phyloP scores from a whole-genome alignment of 2,329 filamentous ascomycete genomes.

The Trichophyton equinum region DNA sequence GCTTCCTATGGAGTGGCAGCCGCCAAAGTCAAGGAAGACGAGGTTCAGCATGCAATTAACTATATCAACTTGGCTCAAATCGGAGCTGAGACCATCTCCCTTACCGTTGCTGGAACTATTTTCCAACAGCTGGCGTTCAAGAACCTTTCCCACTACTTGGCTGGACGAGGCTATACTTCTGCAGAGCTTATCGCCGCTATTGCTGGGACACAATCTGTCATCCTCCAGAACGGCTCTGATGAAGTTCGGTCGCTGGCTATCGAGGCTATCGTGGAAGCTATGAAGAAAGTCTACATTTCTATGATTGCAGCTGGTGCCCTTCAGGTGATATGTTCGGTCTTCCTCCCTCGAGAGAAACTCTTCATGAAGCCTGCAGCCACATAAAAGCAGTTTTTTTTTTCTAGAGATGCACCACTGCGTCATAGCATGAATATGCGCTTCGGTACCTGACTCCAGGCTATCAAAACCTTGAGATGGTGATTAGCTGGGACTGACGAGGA shows the following conservation, averaged over 20 bases:
- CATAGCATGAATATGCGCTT: no score
- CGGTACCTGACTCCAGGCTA: no score
- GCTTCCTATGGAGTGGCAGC: slow-evolving; percentile 29
- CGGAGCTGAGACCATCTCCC: not conserved
- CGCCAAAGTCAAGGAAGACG: slow-evolving; percentile 21
- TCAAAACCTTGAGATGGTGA: not conserved
- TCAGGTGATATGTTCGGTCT: slow-evolving; percentile 10
- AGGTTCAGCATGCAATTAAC: slow-evolving; percentile 26
- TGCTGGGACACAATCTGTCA: slow-evolving; percentile 22
- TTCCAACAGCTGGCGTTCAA: slow-evolving; percentile 23
- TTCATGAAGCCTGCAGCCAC: slow-evolving; percentile 1
- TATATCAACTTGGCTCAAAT: slow-evolving; percentile 29
- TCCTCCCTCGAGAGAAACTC: slow-evolving; percentile 4
- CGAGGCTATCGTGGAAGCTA: slow-evolving; percentile 18
- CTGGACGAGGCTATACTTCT: slow-evolving; percentile 16
- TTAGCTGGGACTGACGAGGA: not conserved
- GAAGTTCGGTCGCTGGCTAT: slow-evolving; percentile 19
- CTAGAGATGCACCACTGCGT: no score
- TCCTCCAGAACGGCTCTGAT: slow-evolving; percentile 21
- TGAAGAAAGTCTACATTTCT: slow-evolving; percentile 21
- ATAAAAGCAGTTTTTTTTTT: not conserved
- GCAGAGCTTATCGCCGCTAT: slow-evolving; percentile 23
- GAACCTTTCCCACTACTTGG: slow-evolving; percentile 19
- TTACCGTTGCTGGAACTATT: slow-evolving; percentile 6
- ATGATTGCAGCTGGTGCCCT: slow-evolving; percentile 17